phyloP scores from a whole-genome alignment of 1,284 basidiomycete genomes.

The Cronartium quercuum region DNA sequence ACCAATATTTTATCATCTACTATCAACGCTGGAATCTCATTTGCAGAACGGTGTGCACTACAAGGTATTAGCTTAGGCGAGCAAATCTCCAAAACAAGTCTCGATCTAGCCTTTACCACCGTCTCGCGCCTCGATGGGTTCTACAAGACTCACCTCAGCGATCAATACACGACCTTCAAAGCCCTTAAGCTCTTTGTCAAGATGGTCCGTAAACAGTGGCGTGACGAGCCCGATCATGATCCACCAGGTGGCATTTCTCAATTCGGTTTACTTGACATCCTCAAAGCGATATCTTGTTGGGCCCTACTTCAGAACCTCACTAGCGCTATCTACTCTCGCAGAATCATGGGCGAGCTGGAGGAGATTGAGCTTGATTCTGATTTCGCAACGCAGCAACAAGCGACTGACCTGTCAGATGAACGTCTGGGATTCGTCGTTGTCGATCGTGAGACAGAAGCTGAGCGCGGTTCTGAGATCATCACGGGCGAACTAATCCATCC shows the following conservation, averaged over 20 bases:
- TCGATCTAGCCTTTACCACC: conserved; percentile 5
- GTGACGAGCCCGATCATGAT: background rate
- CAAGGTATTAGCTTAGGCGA: background rate
- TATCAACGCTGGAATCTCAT: conserved; percentile 11
- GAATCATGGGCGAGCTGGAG: background rate
- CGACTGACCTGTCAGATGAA: background rate
- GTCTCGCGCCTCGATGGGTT: conserved; percentile 10
- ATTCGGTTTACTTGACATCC: conserved; percentile 10
- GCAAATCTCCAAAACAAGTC: background rate
- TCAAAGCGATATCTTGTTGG: conserved; percentile 11
- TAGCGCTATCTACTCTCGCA: background rate
- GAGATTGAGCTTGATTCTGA: background rate
- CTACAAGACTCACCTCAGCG: conserved; percentile 1
- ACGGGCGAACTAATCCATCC: background rate
- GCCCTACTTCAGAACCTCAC: conserved; percentile 28
- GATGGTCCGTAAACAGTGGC: conserved; percentile 23
- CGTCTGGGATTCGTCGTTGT: background rate
- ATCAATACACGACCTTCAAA: conserved; percentile 5
- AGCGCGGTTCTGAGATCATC: background rate
- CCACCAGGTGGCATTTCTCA: background rate
- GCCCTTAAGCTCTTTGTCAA: conserved; percentile 7
- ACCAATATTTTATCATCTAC: background rate
- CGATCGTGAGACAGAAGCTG: background rate
- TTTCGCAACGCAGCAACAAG: background rate
- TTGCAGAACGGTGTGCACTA: conserved; percentile 10